Evolutionary conservation across 1,284 basidiomycete species (phyloP).

Genomic region (Pascua sp.): DNA sequence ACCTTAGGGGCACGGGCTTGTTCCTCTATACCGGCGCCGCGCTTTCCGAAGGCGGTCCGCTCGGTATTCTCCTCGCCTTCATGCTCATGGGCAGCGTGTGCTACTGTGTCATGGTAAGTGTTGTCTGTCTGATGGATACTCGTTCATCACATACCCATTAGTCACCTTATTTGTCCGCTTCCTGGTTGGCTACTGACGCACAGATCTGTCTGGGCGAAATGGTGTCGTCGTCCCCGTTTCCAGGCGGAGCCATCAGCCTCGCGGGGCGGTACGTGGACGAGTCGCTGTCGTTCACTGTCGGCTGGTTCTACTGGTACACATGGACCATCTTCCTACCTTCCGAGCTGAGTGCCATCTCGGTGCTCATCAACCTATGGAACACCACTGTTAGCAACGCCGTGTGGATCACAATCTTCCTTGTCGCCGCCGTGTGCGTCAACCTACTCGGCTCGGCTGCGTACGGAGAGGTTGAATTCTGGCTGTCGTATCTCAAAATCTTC

Average conservation of each 20-base stretch:
- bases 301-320: slow-evolving; percentile 79
- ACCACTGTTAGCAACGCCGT: slow-evolving; percentile 57
- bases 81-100: slow-evolving; percentile 42
- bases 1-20: slow-evolving; percentile 5
- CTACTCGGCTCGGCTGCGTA: slow-evolving; percentile 10
- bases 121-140: neutral
- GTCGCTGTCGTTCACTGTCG: slow-evolving; percentile 74
- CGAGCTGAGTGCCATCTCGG: slow-evolving; percentile 69
- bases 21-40: slow-evolving; percentile 9
- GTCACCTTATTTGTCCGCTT: too few species aligned
- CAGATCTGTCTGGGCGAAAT: slow-evolving; percentile 50
- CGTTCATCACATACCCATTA: too few species aligned
- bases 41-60: slow-evolving; percentile 48
- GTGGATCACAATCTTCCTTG: slow-evolving; percentile 68
- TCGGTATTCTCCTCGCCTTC: slow-evolving; percentile 20
- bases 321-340: slow-evolving; percentile 66
- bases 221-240: slow-evolving; percentile 49
- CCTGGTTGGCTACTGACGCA: neutral
- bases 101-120: slow-evolving; percentile 40
- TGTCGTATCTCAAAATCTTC: slow-evolving; percentile 68
- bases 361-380: slow-evolving; percentile 71
- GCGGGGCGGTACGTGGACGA: slow-evolving; percentile 61
- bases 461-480: slow-evolving; percentile 19
- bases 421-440: slow-evolving; percentile 58
- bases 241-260: slow-evolving; percentile 71